Percentiles rank a stretch among this genome's conserved stretches.
Evolutionary conservation across 495 filamentous ascomycete species (phyloP).

Genomic region (Chaetomium tenue): DNA sequence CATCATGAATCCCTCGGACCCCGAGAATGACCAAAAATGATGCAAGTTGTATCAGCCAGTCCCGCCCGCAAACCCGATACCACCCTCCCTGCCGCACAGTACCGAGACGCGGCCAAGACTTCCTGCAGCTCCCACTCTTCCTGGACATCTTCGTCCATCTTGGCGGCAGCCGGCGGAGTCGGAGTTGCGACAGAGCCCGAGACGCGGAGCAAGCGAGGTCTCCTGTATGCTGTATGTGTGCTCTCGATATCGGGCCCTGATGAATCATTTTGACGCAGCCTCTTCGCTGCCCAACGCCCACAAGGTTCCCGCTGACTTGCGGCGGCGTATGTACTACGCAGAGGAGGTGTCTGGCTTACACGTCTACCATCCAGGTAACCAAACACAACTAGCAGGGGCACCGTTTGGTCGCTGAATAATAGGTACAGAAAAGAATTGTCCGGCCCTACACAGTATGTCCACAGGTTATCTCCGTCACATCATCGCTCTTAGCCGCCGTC

Average conservation of each 20-base stretch:
- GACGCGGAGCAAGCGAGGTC: not conserved
- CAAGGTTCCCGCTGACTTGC: too few relatives aligned
- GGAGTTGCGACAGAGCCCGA: slow-evolving; percentile 17
- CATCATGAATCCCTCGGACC: not conserved
- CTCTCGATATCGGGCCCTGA: not conserved
- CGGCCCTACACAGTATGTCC: too few relatives aligned
- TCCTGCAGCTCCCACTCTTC: not conserved
- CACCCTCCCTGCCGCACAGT: slow-evolving; percentile 19
- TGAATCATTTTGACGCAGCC: not conserved
- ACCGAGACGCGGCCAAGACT: slow-evolving; percentile 8
- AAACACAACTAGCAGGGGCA: too few relatives aligned
- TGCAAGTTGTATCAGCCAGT: slow-evolving; percentile 1
- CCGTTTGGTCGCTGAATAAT: too few relatives aligned
- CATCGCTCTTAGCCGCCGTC: not conserved
- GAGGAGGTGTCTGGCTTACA: too few relatives aligned
- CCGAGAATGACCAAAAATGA: slow-evolving; percentile 5
- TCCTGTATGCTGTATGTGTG: not conserved
- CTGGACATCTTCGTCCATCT: not conserved
- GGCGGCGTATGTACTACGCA: too few relatives aligned
- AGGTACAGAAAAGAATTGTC: too few relatives aligned
- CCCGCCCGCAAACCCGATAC: slow-evolving; percentile 2
- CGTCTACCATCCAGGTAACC: too few relatives aligned
- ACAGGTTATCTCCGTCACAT: too few relatives aligned
- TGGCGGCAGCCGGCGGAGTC: slow-evolving; percentile 15
- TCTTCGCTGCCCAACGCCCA: too few relatives aligned